These are phyloP conservation scores for Monilinia polystroma DNA, from an alignment of 2,329 filamentous ascomycete species.

Conservation along the genomic window DNA sequence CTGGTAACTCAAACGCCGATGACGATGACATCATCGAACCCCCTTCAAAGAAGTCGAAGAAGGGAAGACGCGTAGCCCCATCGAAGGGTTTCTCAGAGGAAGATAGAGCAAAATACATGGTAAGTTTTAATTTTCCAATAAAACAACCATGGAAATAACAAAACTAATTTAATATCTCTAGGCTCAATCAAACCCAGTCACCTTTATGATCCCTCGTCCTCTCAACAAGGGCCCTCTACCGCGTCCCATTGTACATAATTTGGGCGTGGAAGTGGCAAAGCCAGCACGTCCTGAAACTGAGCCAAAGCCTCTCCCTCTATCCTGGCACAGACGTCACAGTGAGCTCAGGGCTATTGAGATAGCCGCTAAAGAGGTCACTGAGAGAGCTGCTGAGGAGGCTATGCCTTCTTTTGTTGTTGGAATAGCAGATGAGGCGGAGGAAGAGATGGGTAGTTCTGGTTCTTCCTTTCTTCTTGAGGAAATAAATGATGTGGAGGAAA, in stretches of 20 bases:
- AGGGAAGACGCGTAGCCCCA: background rate
- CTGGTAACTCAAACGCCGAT: background rate
- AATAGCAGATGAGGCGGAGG: too few relatives aligned
- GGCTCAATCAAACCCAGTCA: background rate
- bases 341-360: background rate
- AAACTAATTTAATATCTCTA: background rate
- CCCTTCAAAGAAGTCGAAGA: background rate
- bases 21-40: background rate
- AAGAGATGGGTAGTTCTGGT: too few relatives aligned
- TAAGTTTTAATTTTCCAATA: background rate
- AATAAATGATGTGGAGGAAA: too few relatives aligned
- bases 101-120: background rate
- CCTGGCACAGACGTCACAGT: background rate
- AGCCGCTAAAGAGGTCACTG: background rate
- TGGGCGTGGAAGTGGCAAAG: too few relatives aligned
- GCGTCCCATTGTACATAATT: too few relatives aligned
- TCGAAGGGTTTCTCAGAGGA: background rate
- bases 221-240: background rate
- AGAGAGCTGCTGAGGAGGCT: background rate
- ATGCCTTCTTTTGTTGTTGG: too few relatives aligned
- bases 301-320: background rate
- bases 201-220: background rate
- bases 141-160: background rate
- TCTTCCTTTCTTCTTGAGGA: too few relatives aligned
- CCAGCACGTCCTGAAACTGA: background rate